phyloP scores from a whole-genome alignment of 768 basidiomycete genomes.

The Lyophyllum decastes region DNA sequence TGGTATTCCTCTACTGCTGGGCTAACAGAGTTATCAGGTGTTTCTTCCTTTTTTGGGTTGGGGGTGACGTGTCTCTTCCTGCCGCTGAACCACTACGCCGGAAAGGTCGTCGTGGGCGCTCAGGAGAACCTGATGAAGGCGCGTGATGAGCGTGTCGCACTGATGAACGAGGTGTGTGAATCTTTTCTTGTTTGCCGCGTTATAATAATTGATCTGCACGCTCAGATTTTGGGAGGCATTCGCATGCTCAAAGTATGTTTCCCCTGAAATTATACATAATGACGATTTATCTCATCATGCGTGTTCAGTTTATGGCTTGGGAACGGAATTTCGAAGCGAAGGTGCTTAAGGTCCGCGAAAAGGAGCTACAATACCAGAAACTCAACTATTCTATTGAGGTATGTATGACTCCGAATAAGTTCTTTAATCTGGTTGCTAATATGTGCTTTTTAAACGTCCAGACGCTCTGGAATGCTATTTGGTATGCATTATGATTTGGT shows the following conservation, averaged over 20 bases:
- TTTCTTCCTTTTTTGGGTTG: conserved; percentile 78
- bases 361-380: conserved; percentile 82
- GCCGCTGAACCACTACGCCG: conserved; percentile 84
- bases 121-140: conserved; percentile 92
- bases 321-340: conserved; percentile 85
- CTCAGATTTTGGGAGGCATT: conserved; percentile 80
- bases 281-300: background rate
- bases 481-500: conserved; percentile 24
- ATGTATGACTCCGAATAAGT: background rate
- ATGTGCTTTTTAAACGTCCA: conserved; percentile 15
- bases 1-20: background rate
- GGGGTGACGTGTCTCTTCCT: conserved; percentile 70
- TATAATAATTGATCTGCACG: background rate
- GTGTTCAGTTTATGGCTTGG: conserved; percentile 83
- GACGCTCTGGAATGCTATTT: conserved; percentile 50
- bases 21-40: conserved; percentile 41
- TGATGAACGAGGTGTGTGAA: conserved; percentile 75
- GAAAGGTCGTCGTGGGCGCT: conserved; percentile 73
- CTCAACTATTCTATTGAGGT: conserved; percentile 88
- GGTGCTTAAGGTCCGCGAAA: conserved; percentile 71
- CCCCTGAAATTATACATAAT: background rate
- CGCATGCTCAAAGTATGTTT: conserved; percentile 76
- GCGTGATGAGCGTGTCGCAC: conserved; percentile 83
- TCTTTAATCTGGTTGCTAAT: background rate
- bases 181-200: background rate